Evolutionary conservation across 177 flowering plant genomes (phyloP).

Genomic region (Telopea speciosissima): DNA sequence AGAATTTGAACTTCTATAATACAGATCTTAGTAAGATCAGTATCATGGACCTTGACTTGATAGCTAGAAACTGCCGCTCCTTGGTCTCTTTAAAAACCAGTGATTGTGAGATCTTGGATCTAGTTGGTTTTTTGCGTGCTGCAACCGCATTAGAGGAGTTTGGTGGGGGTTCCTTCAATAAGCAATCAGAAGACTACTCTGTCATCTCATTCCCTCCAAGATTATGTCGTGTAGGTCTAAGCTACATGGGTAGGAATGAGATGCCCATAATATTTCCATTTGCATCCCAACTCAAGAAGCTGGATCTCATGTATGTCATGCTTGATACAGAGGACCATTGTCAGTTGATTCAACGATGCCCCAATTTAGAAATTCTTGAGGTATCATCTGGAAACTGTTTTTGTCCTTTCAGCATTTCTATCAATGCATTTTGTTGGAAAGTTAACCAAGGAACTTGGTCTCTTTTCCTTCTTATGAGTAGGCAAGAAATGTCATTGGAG

Average conservation of each 20-base stretch:
- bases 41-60: slow-evolving; percentile 23
- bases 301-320: slow-evolving; percentile 30
- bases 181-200: slow-evolving; percentile 16
- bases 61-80: slow-evolving; percentile 27
- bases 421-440: background rate
- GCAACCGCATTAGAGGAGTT: slow-evolving; percentile 29
- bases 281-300: slow-evolving; percentile 22
- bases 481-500: slow-evolving; percentile 73
- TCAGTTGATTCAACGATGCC: slow-evolving; percentile 48
- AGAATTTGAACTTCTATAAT: slow-evolving; percentile 27
- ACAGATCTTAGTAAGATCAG: slow-evolving; percentile 21
- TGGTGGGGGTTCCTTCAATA: slow-evolving; percentile 26
- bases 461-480: slow-evolving; percentile 21
- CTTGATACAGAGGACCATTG: slow-evolving; percentile 58
- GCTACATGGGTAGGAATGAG: slow-evolving; percentile 20
- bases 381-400: slow-evolving; percentile 26
- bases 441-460: background rate
- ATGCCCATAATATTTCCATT: slow-evolving; percentile 26
- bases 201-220: slow-evolving; percentile 17
- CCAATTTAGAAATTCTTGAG: slow-evolving; percentile 72
- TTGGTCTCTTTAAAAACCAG: slow-evolving; percentile 26
- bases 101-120: slow-evolving; percentile 25
- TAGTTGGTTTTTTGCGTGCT: slow-evolving; percentile 20
- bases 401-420: background rate
- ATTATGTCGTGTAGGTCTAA: slow-evolving; percentile 20